phyloP scores from a whole-genome alignment of 2,329 filamentous ascomycete genomes.

The Myriosclerotinia curreyana region DNA sequence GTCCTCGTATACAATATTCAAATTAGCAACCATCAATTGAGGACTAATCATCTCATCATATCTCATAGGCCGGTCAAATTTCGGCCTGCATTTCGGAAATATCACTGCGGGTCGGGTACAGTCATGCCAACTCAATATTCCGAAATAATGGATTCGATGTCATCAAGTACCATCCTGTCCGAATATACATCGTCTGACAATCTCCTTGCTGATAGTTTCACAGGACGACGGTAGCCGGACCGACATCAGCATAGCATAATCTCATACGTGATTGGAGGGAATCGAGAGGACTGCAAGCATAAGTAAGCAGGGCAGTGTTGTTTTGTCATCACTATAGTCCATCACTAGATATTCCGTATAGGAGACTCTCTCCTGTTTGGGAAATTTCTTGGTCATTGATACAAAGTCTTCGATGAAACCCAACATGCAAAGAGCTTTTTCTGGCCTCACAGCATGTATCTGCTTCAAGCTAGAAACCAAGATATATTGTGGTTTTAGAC shows the following conservation, averaged over 20 bases:
- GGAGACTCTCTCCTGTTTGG: background rate
- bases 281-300: background rate
- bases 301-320: background rate
- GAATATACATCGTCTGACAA: background rate
- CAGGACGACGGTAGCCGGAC: background rate
- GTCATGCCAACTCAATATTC: slow-evolving; percentile 6
- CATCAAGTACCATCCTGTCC: background rate
- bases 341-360: background rate
- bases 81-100: background rate
- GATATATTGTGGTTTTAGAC: background rate
- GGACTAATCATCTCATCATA: background rate
- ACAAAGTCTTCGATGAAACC: background rate
- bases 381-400: background rate
- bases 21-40: background rate
- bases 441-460: background rate
- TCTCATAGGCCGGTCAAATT: background rate
- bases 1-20: background rate
- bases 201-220: background rate
- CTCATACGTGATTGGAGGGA: background rate
- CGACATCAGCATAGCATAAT: background rate
- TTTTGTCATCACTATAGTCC: background rate
- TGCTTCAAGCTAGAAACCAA: background rate
- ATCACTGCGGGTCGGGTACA: background rate
- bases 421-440: background rate
- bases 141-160: background rate